Evolutionary conservation across 352 stramenopile species (phyloP).

Genomic region (Stramenopiles sp.): DNA sequence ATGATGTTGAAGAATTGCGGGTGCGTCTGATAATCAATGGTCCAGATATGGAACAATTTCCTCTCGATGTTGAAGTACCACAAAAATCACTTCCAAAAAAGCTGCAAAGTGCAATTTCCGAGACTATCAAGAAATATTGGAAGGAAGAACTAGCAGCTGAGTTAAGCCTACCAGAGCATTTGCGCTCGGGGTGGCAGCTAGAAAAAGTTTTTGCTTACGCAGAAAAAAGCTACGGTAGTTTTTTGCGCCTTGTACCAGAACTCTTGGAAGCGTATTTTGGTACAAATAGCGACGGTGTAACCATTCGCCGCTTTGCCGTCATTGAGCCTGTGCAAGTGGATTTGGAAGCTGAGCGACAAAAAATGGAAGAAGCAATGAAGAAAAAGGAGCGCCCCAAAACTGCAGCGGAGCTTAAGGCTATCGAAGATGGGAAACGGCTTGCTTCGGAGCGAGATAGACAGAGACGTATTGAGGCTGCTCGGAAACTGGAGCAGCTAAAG

Average conservation of each 20-base stretch:
- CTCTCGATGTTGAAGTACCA: background rate
- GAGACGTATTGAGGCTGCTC: background rate
- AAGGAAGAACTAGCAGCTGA: background rate
- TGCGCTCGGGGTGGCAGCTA: background rate
- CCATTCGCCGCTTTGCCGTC: background rate
- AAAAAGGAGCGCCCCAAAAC: background rate
- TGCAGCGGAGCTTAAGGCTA: background rate
- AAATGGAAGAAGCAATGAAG: background rate
- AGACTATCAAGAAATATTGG: background rate
- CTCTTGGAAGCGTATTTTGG: background rate
- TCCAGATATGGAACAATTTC: background rate
- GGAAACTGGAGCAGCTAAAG: background rate
- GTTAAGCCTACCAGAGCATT: background rate
- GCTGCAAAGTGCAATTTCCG: background rate
- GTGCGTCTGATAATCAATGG: background rate
- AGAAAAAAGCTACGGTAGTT: background rate
- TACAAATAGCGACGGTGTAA: background rate
- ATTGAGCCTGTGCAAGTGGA: too few species aligned
- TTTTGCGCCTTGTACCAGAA: background rate
- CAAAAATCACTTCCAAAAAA: background rate
- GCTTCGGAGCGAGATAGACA: background rate
- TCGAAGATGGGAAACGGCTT: background rate
- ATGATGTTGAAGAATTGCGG: background rate
- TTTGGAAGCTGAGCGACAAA: too few species aligned
- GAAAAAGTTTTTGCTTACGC: background rate